Conservation (phyloP, 306 rosid species). For the Trifolium fragiferum region DNA sequence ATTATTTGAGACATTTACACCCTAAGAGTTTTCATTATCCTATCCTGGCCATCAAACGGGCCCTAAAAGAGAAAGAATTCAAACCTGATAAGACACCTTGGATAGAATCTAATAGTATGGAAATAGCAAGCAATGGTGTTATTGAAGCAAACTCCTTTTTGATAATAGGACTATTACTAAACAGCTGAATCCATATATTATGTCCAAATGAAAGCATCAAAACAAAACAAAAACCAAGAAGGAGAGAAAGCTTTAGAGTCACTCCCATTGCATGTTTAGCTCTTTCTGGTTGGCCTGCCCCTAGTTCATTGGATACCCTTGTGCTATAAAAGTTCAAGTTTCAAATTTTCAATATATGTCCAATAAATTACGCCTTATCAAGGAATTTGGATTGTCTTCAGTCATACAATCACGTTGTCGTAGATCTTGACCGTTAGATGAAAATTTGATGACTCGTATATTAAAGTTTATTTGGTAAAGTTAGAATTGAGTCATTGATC, state of each 20-base stretch:
- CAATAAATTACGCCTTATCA: not conserved
- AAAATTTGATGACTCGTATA: not conserved
- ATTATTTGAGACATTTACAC: too few species aligned
- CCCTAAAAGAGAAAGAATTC: slow-evolving; percentile 16
- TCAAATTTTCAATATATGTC: slow-evolving; percentile 8
- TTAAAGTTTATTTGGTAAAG: not conserved
- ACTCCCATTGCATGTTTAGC: slow-evolving; percentile 81
- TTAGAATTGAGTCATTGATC: not conserved
- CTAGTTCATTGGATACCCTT: slow-evolving; percentile 87
- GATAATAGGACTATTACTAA: slow-evolving; percentile 53
- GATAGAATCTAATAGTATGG: slow-evolving; percentile 65
- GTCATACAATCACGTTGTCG: not conserved
- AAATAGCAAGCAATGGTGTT: slow-evolving; percentile 71
- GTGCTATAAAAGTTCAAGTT: slow-evolving; percentile 55
- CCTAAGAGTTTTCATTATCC: too few species aligned
- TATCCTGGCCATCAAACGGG: too few species aligned
- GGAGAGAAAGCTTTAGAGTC: slow-evolving; percentile 65
- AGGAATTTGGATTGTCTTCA: not conserved
- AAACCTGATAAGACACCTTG: slow-evolving; percentile 92
- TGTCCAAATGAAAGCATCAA: slow-evolving; percentile 63
- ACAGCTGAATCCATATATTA: slow-evolving; percentile 63
- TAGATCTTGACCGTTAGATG: not conserved
- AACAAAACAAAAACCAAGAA: slow-evolving; percentile 59
- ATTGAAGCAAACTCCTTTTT: slow-evolving; percentile 66
- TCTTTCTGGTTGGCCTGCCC: slow-evolving; percentile 61